A percentile compares a stretch with the other conserved stretches of the same genome.
These are phyloP conservation scores for Fusarium sp. DNA, from an alignment of 2,329 filamentous ascomycete species.

Conservation along the genomic window DNA sequence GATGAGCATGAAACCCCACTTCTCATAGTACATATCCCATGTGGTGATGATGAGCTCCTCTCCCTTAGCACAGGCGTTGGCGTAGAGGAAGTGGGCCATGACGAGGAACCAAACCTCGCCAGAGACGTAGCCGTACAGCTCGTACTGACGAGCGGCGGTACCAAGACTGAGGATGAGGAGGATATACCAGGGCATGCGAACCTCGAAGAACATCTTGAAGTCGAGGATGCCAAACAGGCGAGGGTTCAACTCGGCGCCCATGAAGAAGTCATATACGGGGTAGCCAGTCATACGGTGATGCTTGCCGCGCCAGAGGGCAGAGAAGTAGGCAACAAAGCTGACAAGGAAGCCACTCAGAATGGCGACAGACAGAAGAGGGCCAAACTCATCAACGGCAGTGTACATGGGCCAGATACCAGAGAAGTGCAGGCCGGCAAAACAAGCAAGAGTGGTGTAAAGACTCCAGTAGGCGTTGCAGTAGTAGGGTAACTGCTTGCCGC, in stretches of 20 bases:
- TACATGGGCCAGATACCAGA: conserved; percentile 89
- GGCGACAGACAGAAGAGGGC: conserved; percentile 89
- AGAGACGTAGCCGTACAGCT: conserved; percentile 85
- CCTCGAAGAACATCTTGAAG: conserved; percentile 98
- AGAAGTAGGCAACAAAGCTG: conserved; percentile 85
- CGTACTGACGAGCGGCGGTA: conserved; percentile 83
- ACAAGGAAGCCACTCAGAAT: conserved; percentile 91
- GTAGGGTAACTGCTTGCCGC: conserved; percentile 88
- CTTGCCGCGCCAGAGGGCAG: conserved; percentile 80
- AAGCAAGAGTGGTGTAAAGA: conserved; percentile 85
- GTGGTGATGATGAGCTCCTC: conserved; percentile 91
- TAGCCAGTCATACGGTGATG: conserved; percentile 93
- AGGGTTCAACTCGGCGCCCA: conserved; percentile 90
- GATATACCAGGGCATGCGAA: conserved; percentile 92
- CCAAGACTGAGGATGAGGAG: conserved; percentile 82
- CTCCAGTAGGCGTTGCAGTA: conserved; percentile 92
- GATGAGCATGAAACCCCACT: conserved; percentile 97
- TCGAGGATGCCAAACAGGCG: conserved; percentile 87
- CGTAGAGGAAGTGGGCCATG: conserved; percentile 91
- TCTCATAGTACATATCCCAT: conserved; percentile 98
- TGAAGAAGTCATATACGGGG: conserved; percentile 91
- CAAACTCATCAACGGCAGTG: conserved; percentile 94
- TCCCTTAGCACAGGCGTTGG: conserved; percentile 91
- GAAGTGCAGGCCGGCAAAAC: conserved; percentile 79
- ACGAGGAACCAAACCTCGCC: conserved; percentile 86